phyloP scores from a whole-genome alignment of 164 flowering plant genomes.

The Vitis riparia region DNA sequence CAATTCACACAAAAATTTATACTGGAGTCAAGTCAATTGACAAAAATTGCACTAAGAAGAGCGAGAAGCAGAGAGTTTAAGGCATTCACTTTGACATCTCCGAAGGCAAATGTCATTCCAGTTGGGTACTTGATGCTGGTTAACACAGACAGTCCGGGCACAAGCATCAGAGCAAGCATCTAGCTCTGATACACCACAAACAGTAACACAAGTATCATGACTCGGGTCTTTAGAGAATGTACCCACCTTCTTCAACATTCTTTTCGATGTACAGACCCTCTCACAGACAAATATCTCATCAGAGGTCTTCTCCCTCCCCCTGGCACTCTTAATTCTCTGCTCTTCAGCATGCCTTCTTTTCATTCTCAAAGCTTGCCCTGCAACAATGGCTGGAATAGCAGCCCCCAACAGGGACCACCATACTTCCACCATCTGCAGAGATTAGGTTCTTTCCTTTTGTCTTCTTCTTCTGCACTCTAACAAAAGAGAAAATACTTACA shows the following conservation, averaged over 20 bases:
- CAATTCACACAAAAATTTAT: too few species aligned
- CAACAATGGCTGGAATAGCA: slow-evolving; percentile 61
- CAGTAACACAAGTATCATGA: slow-evolving; percentile 82
- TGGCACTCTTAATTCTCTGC: slow-evolving; percentile 61
- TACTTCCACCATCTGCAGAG: slow-evolving; percentile 59
- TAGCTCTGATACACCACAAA: slow-evolving; percentile 82
- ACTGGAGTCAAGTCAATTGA: too few species aligned
- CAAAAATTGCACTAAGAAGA: slow-evolving; percentile 22
- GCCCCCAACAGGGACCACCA: slow-evolving; percentile 78
- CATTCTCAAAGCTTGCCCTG: slow-evolving; percentile 67
- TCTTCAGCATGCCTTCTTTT: slow-evolving; percentile 66
- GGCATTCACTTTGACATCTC: slow-evolving; percentile 83
- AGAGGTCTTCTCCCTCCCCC: slow-evolving; percentile 78
- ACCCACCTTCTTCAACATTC: slow-evolving; percentile 89
- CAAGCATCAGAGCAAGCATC: slow-evolving; percentile 95
- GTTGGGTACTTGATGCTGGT: slow-evolving; percentile 81
- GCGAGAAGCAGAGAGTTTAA: slow-evolving; percentile 51
- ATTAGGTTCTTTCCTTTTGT: not conserved
- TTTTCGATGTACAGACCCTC: slow-evolving; percentile 87
- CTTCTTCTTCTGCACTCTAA: too few species aligned
- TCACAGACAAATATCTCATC: slow-evolving; percentile 92
- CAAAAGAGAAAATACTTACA: too few species aligned
- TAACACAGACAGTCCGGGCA: slow-evolving; percentile 86
- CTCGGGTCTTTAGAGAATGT: slow-evolving; percentile 86
- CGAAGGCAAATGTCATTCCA: slow-evolving; percentile 84